A percentile compares a stretch with the other conserved stretches of the same genome.
Conservation (phyloP, 2,329 filamentous ascomycete genomes). For the Phoma herbarum region DNA sequence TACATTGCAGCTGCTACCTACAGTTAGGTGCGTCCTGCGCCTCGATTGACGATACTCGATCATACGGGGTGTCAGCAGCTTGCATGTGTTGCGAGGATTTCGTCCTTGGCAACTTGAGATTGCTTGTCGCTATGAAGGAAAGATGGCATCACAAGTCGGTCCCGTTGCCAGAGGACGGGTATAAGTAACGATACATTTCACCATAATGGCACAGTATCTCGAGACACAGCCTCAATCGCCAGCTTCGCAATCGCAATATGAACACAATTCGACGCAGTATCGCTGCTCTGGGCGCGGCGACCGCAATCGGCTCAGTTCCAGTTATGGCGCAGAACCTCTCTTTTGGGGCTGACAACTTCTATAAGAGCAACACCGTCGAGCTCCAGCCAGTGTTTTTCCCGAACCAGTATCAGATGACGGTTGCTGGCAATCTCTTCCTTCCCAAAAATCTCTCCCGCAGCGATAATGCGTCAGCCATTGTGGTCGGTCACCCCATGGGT, state of each 20-base stretch:
- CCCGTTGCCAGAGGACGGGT: background rate
- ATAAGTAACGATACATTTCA: background rate
- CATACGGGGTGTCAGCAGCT: background rate
- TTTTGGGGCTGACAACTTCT: background rate
- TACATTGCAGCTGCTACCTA: background rate
- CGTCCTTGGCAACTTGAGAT: background rate
- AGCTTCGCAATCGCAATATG: background rate
- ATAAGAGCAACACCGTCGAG: background rate
- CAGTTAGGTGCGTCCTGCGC: background rate
- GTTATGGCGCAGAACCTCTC: background rate
- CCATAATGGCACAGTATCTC: background rate
- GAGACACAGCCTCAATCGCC: background rate
- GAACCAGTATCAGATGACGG: background rate
- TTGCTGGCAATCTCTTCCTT: constrained; percentile 10
- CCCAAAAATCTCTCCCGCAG: constrained; percentile 14
- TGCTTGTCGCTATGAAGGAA: background rate
- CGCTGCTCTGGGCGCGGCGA: background rate
- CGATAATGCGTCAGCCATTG: constrained; percentile 27
- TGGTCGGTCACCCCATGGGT: constrained; percentile 43
- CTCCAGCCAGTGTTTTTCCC: background rate
- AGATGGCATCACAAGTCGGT: background rate
- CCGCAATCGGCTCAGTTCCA: background rate
- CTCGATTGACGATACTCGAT: background rate
- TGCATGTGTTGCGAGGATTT: background rate
- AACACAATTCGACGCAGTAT: background rate